Evolutionary conservation across 257 asterid genomes (phyloP).

Genomic region (Verbena officinalis): DNA sequence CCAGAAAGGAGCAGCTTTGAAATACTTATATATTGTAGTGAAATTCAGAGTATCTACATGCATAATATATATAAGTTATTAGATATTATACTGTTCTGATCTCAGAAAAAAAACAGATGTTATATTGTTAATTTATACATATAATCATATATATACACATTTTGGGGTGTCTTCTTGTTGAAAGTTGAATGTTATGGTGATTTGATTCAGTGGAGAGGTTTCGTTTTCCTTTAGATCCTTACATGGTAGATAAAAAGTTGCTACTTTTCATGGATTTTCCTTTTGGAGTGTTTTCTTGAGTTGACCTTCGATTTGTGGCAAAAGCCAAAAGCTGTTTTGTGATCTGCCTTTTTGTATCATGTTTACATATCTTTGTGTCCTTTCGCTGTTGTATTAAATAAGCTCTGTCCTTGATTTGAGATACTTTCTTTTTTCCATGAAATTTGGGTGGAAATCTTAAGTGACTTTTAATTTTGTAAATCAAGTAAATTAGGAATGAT

Average conservation of each 20-base stretch:
- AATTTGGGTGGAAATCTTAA: no score
- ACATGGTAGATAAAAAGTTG: conserved; percentile 13
- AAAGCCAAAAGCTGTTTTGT: conserved; percentile 34
- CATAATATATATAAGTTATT: not conserved
- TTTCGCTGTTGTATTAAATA: not conserved
- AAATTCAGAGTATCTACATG: not conserved
- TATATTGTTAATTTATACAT: not conserved
- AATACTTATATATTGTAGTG: not conserved
- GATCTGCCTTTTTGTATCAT: conserved; percentile 21
- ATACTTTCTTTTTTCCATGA: no score
- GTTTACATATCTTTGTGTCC: conserved; percentile 2
- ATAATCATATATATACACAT: no score
- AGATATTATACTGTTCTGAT: no score
- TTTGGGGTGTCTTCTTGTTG: no score
- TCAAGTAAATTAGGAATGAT: no score
- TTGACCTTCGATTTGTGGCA: conserved; percentile 34
- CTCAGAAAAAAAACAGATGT: not conserved
- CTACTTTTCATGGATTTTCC: conserved; percentile 32
- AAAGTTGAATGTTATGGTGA: conserved; percentile 11
- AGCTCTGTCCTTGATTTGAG: no score
- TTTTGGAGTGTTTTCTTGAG: conserved; percentile 34
- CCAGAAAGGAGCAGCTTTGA: no score
- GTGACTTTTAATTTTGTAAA: no score
- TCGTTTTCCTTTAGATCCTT: conserved; percentile 28
- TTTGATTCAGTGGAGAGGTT: conserved; percentile 33